Percentiles rank a stretch among this genome's conserved stretches.
These are phyloP conservation scores for Schizophyllum commune DNA, from an alignment of 1,284 basidiomycete species.

Conservation along the genomic window DNA sequence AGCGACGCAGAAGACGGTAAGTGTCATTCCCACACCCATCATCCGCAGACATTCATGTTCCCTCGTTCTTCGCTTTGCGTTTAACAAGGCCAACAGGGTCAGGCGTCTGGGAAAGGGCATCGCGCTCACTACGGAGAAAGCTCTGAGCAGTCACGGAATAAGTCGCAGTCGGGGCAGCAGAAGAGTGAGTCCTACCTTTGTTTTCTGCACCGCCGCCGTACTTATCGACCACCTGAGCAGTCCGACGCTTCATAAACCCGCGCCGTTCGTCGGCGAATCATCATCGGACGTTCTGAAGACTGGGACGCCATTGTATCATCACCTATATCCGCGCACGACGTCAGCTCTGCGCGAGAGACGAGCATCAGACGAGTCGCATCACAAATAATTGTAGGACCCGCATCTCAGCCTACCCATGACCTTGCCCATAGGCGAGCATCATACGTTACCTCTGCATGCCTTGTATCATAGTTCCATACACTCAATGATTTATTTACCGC, in stretches of 20 bases:
- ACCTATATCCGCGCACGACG: no score
- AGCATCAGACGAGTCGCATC: not conserved
- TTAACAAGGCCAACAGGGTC: not conserved
- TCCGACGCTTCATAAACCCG: not conserved
- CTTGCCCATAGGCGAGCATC: not conserved
- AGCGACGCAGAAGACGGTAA: not conserved
- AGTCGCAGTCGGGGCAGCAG: not conserved
- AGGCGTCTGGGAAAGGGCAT: not conserved
- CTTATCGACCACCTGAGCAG: not conserved
- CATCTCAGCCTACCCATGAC: not conserved
- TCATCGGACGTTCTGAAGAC: not conserved
- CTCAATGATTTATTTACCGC: no score
- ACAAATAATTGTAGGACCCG: not conserved
- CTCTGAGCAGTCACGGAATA: not conserved
- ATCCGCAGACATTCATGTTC: slow-evolving; percentile 5
- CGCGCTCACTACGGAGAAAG: not conserved
- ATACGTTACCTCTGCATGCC: not conserved
- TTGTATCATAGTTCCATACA: not conserved
- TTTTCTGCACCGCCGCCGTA: not conserved
- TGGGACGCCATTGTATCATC: not conserved
- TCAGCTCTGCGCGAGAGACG: not conserved
- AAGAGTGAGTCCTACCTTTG: not conserved
- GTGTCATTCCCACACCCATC: not conserved
- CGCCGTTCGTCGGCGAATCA: not conserved
- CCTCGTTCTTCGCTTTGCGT: not conserved